These are phyloP conservation scores for Rhynchospora pubera DNA, from an alignment of 176 grass and related monocot species.

Conservation along the genomic window DNA sequence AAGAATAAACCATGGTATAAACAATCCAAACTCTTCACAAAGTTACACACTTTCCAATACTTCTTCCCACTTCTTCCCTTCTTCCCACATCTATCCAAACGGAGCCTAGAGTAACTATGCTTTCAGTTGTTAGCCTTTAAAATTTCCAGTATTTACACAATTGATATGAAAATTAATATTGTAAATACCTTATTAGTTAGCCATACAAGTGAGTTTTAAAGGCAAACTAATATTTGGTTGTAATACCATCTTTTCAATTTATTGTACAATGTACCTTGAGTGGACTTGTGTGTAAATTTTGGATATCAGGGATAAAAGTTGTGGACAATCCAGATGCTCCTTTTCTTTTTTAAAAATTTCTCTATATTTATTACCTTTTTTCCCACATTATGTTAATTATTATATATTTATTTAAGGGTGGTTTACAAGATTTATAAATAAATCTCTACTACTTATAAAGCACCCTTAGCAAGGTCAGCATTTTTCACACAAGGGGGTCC, in stretches of 20 bases:
- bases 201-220: background rate
- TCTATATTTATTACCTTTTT: background rate
- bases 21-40: too few species aligned
- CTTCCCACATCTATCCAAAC: too few species aligned
- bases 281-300: background rate
- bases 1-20: too few species aligned
- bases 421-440: constrained; percentile 70
- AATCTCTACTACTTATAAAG: too few species aligned
- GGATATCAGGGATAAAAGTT: background rate
- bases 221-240: background rate
- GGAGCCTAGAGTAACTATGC: background rate
- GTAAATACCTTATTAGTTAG: too few species aligned
- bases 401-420: constrained; percentile 41
- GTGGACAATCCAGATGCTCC: background rate
- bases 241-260: background rate
- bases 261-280: background rate
- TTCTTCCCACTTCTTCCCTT: too few species aligned
- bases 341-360: background rate
- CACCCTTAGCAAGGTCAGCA: too few species aligned
- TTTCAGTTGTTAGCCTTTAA: background rate
- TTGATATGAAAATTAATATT: background rate
- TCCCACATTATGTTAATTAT: background rate
- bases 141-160: background rate
- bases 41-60: too few species aligned
- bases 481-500: too few species aligned